Conservation (phyloP, 176 grass and related monocot species). For the Chrysopogon serrulatus region DNA sequence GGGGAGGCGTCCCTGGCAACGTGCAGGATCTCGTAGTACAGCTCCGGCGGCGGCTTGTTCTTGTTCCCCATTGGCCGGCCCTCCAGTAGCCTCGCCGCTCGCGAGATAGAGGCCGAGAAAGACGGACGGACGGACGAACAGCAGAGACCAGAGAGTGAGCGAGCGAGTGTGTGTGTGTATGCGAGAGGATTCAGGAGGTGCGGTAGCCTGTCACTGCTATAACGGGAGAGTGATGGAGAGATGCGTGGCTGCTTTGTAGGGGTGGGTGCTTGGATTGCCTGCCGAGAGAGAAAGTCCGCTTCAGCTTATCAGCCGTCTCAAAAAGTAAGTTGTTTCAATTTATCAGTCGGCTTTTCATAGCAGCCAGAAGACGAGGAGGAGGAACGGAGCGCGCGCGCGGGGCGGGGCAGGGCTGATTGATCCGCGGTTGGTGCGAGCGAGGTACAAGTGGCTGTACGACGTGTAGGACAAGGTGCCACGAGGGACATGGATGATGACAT, state of each 20-base stretch:
- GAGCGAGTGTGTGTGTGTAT: not conserved
- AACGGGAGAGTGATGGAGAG: constrained; percentile 1
- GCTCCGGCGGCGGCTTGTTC: constrained; percentile 48
- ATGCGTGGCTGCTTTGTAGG: constrained; percentile 41
- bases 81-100: accelerated
- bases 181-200: constrained; percentile 32
- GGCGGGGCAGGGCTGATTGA: too few species aligned
- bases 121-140: not conserved
- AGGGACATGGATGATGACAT: not conserved
- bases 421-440: not conserved
- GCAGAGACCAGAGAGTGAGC: not conserved
- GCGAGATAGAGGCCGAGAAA: not conserved
- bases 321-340: too few species aligned
- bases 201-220: constrained; percentile 12
- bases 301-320: too few species aligned
- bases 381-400: too few species aligned
- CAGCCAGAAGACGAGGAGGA: too few species aligned
- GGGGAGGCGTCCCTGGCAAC: constrained; percentile 54
- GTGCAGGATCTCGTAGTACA: constrained; percentile 66
- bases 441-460: not conserved
- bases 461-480: not conserved
- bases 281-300: too few species aligned
- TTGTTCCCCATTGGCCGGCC: constrained; percentile 37
- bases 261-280: not conserved
- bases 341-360: too few species aligned